Evolutionary conservation across 371 early-diverging fungal genomes (phyloP).

Genomic region (Zopfochytrium polystomum): DNA sequence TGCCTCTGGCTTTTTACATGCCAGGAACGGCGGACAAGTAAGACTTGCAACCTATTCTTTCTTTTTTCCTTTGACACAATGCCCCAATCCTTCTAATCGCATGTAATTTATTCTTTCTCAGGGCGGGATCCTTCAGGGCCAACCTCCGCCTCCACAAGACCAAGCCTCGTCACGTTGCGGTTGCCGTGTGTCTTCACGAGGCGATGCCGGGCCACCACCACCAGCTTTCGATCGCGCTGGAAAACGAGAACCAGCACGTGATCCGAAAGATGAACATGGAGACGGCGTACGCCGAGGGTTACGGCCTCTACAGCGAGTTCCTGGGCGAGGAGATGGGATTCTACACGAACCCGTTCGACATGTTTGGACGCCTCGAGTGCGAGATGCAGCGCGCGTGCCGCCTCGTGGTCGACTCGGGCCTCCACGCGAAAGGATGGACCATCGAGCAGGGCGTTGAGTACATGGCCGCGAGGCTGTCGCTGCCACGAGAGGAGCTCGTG

Average conservation of each 20-base stretch:
- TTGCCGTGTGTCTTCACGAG: constrained; percentile 41
- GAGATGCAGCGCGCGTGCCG: constrained; percentile 47
- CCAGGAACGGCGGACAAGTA: constrained; percentile 33
- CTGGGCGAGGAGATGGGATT: constrained; percentile 47
- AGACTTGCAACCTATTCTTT: too few species aligned
- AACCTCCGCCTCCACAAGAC: constrained; percentile 36
- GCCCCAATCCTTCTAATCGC: too few species aligned
- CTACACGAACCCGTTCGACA: constrained; percentile 35
- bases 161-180: constrained; percentile 29
- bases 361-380: constrained; percentile 39
- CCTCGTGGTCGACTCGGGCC: constrained; percentile 44
- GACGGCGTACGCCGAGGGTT: too few species aligned
- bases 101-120: too few species aligned
- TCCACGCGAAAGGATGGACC: constrained; percentile 41
- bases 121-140: constrained; percentile 28
- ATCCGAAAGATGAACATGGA: too few species aligned
- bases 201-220: constrained; percentile 46
- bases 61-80: too few species aligned
- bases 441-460: constrained; percentile 33
- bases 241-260: too few species aligned
- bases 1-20: constrained; percentile 34
- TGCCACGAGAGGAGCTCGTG: constrained; percentile 28
- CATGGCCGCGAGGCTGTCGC: constrained; percentile 30
- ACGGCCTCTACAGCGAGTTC: constrained; percentile 43
- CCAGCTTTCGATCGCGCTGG: constrained; percentile 4